Base-by-base conservation (phyloP, 176 grass and related monocot species). In the Triticum urartu region DNA sequence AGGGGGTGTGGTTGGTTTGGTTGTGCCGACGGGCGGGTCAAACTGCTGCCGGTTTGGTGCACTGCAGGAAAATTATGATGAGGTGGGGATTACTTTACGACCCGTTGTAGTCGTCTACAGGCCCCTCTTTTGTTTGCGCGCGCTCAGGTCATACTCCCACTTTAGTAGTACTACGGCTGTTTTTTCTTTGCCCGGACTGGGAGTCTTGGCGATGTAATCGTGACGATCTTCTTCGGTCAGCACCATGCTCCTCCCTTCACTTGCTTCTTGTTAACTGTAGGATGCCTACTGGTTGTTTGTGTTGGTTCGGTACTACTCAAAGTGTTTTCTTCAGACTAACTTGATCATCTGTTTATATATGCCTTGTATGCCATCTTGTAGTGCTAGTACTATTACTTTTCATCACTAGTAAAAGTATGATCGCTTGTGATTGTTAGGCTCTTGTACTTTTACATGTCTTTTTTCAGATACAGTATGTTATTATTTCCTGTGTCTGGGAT, bases 191-290 rank as follows among this genome's bases (percentile, higher is more conserved):
- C 3, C 22, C 0, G 45, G 45, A 42, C 43, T 73, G 38, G 60
- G 63, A 47, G 24, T 26, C 47, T 80, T 68, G 38, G 83, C 45
- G 28, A 21, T 81, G 32, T 75, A 24, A 21, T 26, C 63, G 38
- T 91, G 89, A 85, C 48, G 89, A 1, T 50, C 33, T 26, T 81
- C 81, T 81, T 77, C 10, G 70, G 50, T 91, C 89, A 88, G 77
- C 89, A 11, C 3, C 89, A 73, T 59, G 30, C 40, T 66, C 9
- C 65, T 73, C 34, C 5, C 15, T 83, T 54, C 50, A 18, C 48
- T 52, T 52, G 13, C 50, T 54, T 6, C 50, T 54, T 18, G 50
- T 54, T 54, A 54, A 18, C 50, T 17, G 48, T 52, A 17, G 45
- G 45, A 4, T 48, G 12, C 42, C 42, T 43, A 3, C 42, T 3